Conservation (phyloP, 2,329 filamentous ascomycete species). For the Neophaeococcomyces aloes region DNA sequence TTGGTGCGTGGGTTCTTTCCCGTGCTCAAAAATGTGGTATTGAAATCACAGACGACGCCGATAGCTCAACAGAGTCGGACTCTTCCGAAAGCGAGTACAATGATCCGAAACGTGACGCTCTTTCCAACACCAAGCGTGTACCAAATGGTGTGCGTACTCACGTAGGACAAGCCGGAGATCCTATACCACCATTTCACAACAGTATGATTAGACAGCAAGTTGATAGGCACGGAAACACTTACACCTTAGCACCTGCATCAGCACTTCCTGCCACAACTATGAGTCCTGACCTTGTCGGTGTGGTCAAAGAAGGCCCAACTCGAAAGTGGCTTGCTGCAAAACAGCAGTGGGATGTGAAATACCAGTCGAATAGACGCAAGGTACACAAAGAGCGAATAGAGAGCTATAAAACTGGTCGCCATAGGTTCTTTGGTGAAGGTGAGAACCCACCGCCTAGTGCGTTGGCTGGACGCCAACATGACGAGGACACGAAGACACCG, state of each 20-base stretch:
- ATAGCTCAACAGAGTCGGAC: slow-evolving; percentile 48
- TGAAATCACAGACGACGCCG: slow-evolving; percentile 69
- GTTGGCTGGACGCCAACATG: slow-evolving; percentile 56
- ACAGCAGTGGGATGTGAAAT: slow-evolving; percentile 61
- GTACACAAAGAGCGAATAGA: slow-evolving; percentile 64
- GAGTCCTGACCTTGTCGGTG: slow-evolving; percentile 56
- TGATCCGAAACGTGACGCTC: slow-evolving; percentile 14
- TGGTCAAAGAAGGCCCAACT: slow-evolving; percentile 69
- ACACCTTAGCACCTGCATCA: slow-evolving; percentile 52
- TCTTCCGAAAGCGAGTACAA: slow-evolving; percentile 25
- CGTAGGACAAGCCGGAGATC: slow-evolving; percentile 81
- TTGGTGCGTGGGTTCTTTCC: slow-evolving; percentile 82
- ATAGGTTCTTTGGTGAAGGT: slow-evolving; percentile 56
- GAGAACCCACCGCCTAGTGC: slow-evolving; percentile 78
- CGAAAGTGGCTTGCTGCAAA: slow-evolving; percentile 74
- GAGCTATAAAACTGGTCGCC: slow-evolving; percentile 58
- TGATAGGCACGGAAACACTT: slow-evolving; percentile 64
- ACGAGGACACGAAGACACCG: neutral
- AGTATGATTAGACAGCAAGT: slow-evolving; percentile 91
- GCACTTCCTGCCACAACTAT: slow-evolving; percentile 60
- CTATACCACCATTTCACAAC: slow-evolving; percentile 64
- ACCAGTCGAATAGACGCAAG: slow-evolving; percentile 55
- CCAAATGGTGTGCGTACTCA: slow-evolving; percentile 24
- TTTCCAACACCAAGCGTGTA: slow-evolving; percentile 16
- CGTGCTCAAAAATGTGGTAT: slow-evolving; percentile 69